Conservation (phyloP, 257 asterid genomes). For the Penstemon davidsonii region DNA sequence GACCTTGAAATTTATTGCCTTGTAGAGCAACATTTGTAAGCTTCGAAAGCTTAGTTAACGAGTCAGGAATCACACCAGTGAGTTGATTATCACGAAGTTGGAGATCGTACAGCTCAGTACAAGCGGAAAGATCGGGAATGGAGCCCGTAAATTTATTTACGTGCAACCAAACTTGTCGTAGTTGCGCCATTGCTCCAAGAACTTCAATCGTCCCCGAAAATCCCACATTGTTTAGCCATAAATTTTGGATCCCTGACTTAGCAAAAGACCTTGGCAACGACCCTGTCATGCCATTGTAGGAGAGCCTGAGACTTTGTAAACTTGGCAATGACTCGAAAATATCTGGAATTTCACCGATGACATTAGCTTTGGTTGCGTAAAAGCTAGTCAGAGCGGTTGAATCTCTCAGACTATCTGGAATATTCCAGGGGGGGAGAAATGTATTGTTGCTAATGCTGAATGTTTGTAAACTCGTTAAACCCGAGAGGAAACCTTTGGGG, state of each 20-base stretch:
- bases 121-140: constrained; percentile 70
- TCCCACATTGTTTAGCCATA: constrained; percentile 66
- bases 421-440: constrained; percentile 58
- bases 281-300: constrained; percentile 72
- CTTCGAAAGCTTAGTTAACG: constrained; percentile 52
- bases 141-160: constrained; percentile 62
- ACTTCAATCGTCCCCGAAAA: constrained; percentile 57
- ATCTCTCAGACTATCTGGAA: constrained; percentile 48
- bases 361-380: constrained; percentile 48
- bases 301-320: constrained; percentile 53
- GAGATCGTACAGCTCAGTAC: constrained; percentile 46
- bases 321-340: constrained; percentile 57
- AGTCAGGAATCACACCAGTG: constrained; percentile 69
- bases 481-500: constrained; percentile 54
- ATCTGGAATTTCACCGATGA: constrained; percentile 66
- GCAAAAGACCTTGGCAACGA: constrained; percentile 55
- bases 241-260: constrained; percentile 48
- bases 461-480: constrained; percentile 46
- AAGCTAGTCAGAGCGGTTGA: constrained; percentile 49
- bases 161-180: constrained; percentile 63
- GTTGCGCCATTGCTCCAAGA: constrained; percentile 49
- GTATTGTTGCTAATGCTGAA: constrained; percentile 58
- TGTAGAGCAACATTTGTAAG: constrained; percentile 49
- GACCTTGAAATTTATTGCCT: constrained; percentile 71
- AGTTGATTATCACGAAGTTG: constrained; percentile 66